Evolutionary conservation across 495 filamentous ascomycete genomes (phyloP).

Genomic region (Arthonia radiata): DNA sequence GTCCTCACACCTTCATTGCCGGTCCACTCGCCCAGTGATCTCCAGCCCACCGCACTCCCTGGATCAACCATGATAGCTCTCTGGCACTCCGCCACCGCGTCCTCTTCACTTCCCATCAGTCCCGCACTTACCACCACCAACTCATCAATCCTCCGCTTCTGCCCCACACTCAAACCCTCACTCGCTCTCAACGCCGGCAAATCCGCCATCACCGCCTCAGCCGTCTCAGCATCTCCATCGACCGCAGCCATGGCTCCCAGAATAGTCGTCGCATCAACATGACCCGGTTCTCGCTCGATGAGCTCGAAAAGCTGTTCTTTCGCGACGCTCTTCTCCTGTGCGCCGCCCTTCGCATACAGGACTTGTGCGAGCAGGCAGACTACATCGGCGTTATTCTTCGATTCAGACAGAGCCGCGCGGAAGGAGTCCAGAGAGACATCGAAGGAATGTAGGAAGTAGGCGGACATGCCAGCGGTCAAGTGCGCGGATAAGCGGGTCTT

Average conservation of each 20-base stretch:
- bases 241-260: conserved; percentile 63
- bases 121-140: conserved; percentile 31
- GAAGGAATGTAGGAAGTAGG: conserved; percentile 39
- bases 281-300: conserved; percentile 43
- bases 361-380: conserved; percentile 74
- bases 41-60: conserved; percentile 52
- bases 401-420: conserved; percentile 57
- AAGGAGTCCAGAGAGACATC: conserved; percentile 53
- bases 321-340: conserved; percentile 47
- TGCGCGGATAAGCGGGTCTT: conserved; percentile 62
- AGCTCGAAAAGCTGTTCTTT: conserved; percentile 57
- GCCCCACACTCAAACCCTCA: conserved; percentile 23
- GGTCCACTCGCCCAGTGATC: conserved; percentile 28
- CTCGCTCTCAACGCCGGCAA: conserved; percentile 42
- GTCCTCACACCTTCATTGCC: conserved; percentile 36
- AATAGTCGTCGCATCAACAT: conserved; percentile 52
- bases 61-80: conserved; percentile 57
- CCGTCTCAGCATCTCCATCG: conserved; percentile 48
- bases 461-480: conserved; percentile 60
- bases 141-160: conserved; percentile 27
- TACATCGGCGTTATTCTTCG: conserved; percentile 52
- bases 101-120: conserved; percentile 15
- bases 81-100: conserved; percentile 29
- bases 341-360: conserved; percentile 69
- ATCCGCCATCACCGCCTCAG: conserved; percentile 60